Conservation (phyloP, 768 basidiomycete genomes). For the Chlorophyllum brunneum region DNA sequence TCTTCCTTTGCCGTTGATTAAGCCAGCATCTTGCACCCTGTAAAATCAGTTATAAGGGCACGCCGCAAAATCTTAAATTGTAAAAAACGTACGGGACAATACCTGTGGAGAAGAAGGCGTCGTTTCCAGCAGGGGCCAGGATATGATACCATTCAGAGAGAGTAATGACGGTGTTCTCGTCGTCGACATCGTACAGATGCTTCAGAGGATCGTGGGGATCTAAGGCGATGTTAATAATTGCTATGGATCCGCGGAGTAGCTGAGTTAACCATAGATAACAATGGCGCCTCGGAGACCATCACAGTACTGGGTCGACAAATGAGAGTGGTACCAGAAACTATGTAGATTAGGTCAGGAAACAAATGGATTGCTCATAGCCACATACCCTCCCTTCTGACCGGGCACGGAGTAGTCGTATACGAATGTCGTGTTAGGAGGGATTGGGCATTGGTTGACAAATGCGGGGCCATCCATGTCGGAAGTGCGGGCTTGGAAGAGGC, state of each 20-base stretch:
- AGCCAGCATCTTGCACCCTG: constrained; percentile 3
- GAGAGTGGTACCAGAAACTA: constrained; percentile 17
- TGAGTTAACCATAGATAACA: constrained; percentile 24
- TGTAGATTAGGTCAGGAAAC: background rate
- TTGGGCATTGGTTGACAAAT: constrained; percentile 15
- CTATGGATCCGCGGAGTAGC: too few species aligned
- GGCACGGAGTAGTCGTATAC: constrained; percentile 10
- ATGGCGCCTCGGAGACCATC: constrained; percentile 24
- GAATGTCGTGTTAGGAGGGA: constrained; percentile 17
- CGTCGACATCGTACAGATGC: constrained; percentile 28
- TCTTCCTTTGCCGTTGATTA: constrained; percentile 16
- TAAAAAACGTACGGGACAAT: constrained; percentile 6
- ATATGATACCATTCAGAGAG: constrained; percentile 12
- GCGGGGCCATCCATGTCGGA: constrained; percentile 42
- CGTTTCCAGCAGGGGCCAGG: background rate
- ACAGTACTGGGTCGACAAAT: constrained; percentile 21
- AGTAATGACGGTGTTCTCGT: constrained; percentile 29
- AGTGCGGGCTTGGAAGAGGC: constrained; percentile 37
- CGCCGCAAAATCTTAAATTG: background rate
- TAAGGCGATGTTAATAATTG: constrained; percentile 7
- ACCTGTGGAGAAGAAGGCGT: constrained; percentile 6
- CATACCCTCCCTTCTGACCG: constrained; percentile 14
- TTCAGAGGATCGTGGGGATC: constrained; percentile 27
- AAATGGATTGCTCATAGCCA: background rate
- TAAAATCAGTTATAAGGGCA: background rate